A percentile compares a stretch with the other conserved stretches of the same genome.
phyloP scores from a whole-genome alignment of 2,329 filamentous ascomycete species.

The Eurotiales sp. region DNA sequence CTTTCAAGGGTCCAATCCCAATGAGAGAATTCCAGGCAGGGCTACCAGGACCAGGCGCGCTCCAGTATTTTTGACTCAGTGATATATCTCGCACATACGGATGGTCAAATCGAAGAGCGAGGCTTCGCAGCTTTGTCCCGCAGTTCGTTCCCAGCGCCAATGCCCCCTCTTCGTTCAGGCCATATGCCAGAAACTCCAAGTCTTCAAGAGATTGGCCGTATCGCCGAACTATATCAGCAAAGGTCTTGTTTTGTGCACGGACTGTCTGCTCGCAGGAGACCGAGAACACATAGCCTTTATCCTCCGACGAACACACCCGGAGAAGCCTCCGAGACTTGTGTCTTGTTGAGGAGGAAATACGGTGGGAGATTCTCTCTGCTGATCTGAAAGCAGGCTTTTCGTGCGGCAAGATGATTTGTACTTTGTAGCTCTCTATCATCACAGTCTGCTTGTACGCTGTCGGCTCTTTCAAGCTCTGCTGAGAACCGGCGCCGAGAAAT shows the following conservation, averaged over 20 bases:
- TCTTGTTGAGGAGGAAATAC: not conserved
- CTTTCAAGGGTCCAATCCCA: constrained; percentile 24
- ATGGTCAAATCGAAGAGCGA: constrained; percentile 34
- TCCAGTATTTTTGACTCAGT: constrained; percentile 28
- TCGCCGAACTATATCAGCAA: constrained; percentile 21
- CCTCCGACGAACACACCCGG: not conserved
- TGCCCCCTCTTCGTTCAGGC: constrained; percentile 28
- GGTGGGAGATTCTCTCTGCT: not conserved
- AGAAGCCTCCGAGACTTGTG: not conserved
- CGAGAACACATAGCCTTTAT: not conserved
- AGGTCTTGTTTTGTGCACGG: constrained; percentile 23
- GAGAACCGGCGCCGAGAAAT: constrained; percentile 24
- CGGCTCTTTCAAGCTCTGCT: constrained; percentile 16
- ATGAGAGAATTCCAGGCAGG: constrained; percentile 30
- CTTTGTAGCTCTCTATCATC: constrained; percentile 3
- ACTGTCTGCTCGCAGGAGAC: constrained; percentile 19
- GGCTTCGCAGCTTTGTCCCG: constrained; percentile 23
- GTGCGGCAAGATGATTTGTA: constrained; percentile 18
- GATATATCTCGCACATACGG: constrained; percentile 29
- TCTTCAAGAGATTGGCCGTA: constrained; percentile 27
- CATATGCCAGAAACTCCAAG: constrained; percentile 29
- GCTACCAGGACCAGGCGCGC: constrained; percentile 23
- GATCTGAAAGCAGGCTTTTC: not conserved
- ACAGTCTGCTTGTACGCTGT: constrained; percentile 6
- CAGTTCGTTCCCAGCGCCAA: constrained; percentile 22